Base-by-base conservation (phyloP, 2,329 filamentous ascomycete species). In the Byssochlamys sp. region DNA sequence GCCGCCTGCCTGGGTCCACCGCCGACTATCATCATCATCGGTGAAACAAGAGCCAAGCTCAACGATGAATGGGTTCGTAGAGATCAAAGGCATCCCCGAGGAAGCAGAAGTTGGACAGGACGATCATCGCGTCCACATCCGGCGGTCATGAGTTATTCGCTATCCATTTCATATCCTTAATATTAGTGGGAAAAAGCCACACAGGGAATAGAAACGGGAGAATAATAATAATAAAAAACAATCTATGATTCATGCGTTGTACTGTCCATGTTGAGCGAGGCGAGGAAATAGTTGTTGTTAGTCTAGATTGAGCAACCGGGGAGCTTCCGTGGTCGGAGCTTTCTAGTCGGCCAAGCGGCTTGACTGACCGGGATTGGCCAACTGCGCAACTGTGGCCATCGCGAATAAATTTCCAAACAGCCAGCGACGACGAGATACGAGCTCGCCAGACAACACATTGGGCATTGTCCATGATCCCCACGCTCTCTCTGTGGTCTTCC, bases 31-130 rank as follows among this genome's bases (percentile, higher is more conserved):
- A n/a, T 31, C 14, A 51, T n/a, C 27, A 24, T n/a, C 27, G 11
- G 55, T 11, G 50, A 39, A 45, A 19, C 55, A 4, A 12, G 25
- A 39, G 5, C 19, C 25, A n/a, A 27, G n/a, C 28, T 29, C 33
- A 25, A 52, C 4, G 19, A 14, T 19, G 29, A 53, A 10, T 12
- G 24, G 33, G 56, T 64, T 29, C 39, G 66, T 68, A 19, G 68
- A 70, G 29, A 83, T 90, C 61, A 89, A 85, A 71, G 81, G 81
- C 14, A 85, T 90, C 74, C 82, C 86, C 0, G 78, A 74, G 61
- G 68, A 71, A 31, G 77, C 78, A 11, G 68, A 76, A 56, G 63
- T 76, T 60, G 69, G 68, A n/a, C 65, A 67, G 10, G 72, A 74
- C 55, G 64, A 66, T 24, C 71, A 74, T 62, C 72, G 73, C 35